Percentiles rank a stretch among this genome's conserved stretches.
Conservation (phyloP, 2,329 filamentous ascomycete genomes). For the Paracamarosporium sp. region DNA sequence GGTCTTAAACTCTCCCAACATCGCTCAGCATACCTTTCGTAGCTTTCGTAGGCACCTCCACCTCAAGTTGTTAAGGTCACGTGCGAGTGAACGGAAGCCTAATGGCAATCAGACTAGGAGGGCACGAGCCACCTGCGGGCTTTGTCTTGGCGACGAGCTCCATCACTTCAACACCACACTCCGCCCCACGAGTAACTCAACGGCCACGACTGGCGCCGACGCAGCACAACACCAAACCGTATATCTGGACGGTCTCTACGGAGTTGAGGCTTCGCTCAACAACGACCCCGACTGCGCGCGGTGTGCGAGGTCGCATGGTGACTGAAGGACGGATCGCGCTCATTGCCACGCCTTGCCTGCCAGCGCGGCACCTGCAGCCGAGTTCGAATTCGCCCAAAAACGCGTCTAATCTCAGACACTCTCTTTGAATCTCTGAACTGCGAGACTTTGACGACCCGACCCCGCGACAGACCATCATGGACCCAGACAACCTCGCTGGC, state of each 20-base stretch:
- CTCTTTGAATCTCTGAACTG: not conserved
- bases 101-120: too few relatives aligned
- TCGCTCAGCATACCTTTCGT: not conserved
- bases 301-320: not conserved
- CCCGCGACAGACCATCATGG: conserved; percentile 22
- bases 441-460: not conserved
- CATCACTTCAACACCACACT: conserved; percentile 27
- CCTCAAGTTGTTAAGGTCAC: not conserved
- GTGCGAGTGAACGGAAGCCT: not conserved
- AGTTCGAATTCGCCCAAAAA: not conserved
- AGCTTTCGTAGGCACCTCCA: too few relatives aligned
- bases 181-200: conserved; percentile 21
- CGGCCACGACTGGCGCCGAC: conserved; percentile 13
- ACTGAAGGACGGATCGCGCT: not conserved
- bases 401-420: not conserved
- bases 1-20: too few relatives aligned
- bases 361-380: not conserved
- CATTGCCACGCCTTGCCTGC: not conserved
- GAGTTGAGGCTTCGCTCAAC: not conserved
- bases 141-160: conserved; percentile 3
- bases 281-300: not conserved
- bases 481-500: conserved; percentile 2
- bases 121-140: not conserved
- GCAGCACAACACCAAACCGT: not conserved
- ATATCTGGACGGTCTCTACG: not conserved